These are phyloP conservation scores for Solanum pimpinellifolium DNA, from an alignment of 257 asterid genomes.

Conservation along the genomic window DNA sequence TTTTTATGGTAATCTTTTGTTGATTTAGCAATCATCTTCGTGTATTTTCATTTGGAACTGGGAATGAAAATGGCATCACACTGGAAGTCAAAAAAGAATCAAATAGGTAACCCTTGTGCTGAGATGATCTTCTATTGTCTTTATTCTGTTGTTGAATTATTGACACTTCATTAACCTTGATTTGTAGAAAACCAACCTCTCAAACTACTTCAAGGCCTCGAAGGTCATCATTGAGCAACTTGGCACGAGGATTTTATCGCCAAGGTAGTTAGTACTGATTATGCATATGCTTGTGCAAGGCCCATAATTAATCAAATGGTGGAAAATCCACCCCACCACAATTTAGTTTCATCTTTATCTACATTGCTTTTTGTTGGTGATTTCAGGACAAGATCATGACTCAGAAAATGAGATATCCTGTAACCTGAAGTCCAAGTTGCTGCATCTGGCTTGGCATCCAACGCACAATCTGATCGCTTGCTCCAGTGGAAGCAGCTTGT, in stretches of 20 bases:
- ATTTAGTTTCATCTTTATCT: background rate
- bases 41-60: constrained; percentile 52
- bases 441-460: constrained; percentile 98
- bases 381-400: constrained; percentile 48
- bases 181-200: constrained; percentile 57
- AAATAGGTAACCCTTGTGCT: constrained; percentile 30
- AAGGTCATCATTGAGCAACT: constrained; percentile 74
- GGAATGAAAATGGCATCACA: constrained; percentile 57
- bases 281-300: background rate
- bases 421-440: constrained; percentile 82
- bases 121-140: background rate
- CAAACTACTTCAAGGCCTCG: constrained; percentile 86
- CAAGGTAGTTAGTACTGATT: constrained; percentile 29
- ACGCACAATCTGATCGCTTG: constrained; percentile 88
- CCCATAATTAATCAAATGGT: background rate
- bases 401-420: constrained; percentile 75
- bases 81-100: constrained; percentile 75
- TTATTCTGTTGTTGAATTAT: background rate
- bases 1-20: background rate
- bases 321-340: background rate
- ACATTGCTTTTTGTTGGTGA: constrained; percentile 14
- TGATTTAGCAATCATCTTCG: constrained; percentile 60
- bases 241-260: constrained; percentile 52
- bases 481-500: constrained; percentile 98
- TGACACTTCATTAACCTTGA: background rate